Evolutionary conservation across 2,329 filamentous ascomycete genomes (phyloP).

Genomic region (Alternaria sp.): DNA sequence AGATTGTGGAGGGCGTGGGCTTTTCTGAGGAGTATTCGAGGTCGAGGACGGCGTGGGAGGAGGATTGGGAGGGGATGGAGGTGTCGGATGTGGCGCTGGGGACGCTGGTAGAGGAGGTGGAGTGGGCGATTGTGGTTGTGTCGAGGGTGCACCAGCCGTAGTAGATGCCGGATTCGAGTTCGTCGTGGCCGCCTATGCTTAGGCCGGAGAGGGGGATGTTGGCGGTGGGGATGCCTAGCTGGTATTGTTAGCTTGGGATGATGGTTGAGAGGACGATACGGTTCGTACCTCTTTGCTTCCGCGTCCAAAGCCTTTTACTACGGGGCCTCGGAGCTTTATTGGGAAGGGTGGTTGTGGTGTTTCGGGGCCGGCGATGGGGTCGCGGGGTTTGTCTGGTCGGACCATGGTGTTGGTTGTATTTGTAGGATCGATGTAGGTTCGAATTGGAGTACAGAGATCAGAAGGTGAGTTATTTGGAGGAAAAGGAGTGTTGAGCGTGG

Average conservation of each 20-base stretch:
- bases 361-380: conserved; percentile 72
- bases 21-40: conserved; percentile 27
- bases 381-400: conserved; percentile 31
- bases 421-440: no score
- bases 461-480: neutral
- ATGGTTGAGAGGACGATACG: no score
- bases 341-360: conserved; percentile 79
- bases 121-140: conserved; percentile 46
- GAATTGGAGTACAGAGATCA: neutral
- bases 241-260: neutral
- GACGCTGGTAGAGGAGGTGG: conserved; percentile 41
- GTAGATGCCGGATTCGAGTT: conserved; percentile 82
- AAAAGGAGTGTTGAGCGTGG: neutral
- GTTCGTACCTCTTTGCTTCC: conserved; percentile 82
- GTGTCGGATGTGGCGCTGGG: conserved; percentile 27
- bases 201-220: conserved; percentile 78
- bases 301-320: conserved; percentile 91
- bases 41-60: conserved; percentile 38
- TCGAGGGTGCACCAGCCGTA: conserved; percentile 86
- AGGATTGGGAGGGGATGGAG: conserved; percentile 20
- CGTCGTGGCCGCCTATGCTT: conserved; percentile 68
- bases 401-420: conserved; percentile 23
- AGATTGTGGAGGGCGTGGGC: conserved; percentile 23
- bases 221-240: conserved; percentile 96
- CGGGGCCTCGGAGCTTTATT: conserved; percentile 80